Evolutionary conservation across 345 rosid genomes (phyloP), one percentile per base, ranked within the genome.

Genomic region (Eucalyptus microcorys): DNA sequence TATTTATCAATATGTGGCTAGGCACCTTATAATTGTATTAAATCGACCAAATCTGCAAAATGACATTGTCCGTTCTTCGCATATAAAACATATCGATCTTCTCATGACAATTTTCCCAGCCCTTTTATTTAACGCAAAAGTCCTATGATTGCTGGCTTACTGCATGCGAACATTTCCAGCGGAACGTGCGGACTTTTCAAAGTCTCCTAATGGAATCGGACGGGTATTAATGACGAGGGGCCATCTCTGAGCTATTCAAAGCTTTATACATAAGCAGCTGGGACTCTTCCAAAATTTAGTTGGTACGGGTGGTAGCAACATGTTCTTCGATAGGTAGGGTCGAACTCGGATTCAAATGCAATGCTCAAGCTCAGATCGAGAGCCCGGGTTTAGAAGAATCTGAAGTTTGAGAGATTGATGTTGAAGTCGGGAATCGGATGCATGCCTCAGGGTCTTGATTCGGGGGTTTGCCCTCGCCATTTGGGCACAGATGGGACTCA

Each of bases 11-110:
- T 8, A 52, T 1, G 24, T 21, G 10, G 26, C 26, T 7, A 52
- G 57, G 57, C 57, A 21, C 57, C 57, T 7, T 52, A 8, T 52
- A 26, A 26, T 24, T 10, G 14, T 10, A 57, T 57, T 26, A 8
- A 27, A 61, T 27, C 3, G 9, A 61, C 8, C 68, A 61, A 30
- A 61, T 12, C 14, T 2, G 8, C 4, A 2, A 3, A 61, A 61
- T 27, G 32, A 30, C 68, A 30, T n/a, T 21, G 17, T 30, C 16
- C 8, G 0, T 1, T 1, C 71, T 61, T 61, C 1, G 17, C 34
- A 61, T 30, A 30, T 30, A 52, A 14, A 2, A 61, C 71, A 30
- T 2, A 59, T 59, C n/a, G 66, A 59, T 15, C n/a, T 59, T 26
- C 66, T 59, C n/a, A 26, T n/a, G 34, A 30, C 71, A 61, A 37